Base-by-base conservation (phyloP, 1,284 basidiomycete species). In the Butyriboletus appendiculatus region DNA sequence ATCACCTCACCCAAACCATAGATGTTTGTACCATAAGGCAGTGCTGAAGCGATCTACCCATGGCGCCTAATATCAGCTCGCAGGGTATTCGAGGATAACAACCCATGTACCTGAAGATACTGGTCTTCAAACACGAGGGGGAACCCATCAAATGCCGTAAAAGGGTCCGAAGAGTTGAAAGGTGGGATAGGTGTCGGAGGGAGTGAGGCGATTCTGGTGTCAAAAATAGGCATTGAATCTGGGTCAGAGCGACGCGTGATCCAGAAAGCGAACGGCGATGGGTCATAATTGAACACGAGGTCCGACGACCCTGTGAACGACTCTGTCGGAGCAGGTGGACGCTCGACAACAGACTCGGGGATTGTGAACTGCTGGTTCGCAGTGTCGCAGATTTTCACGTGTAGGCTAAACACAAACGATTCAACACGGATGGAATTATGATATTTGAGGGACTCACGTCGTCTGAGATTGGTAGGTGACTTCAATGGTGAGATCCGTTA, bases 1-100 rank as follows among this genome's bases (percentile, higher is more conserved):
- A 90, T 77, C 20, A 84, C 81, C 67, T 94, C 90, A 4, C 90
- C 90, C 9, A 93, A 73, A 1, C 91, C 91, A 59, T 92, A 92
- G 42, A 93, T 78, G 61, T 92, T 90, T 20, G 88, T 79, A 35
- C 80, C 78, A 18, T 77, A 70, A 0, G 87, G 86, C 2, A 89
- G 73, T 0, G 81, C 76, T 20, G 85, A 88, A 5, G 85, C 74
- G 4, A 92, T 63, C 80, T 92, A 75, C 1, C 18, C 45, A 48
- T 14, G 4, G 2, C 5, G 1, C 10, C 24, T 6, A 20, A 20
- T 12, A 40, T 54, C 7, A 55, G 12, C 18, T 32, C n/a, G 18
- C 3, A 15, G 8, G 2, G 14, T 28, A 26, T 37, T 42, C 12
- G 11, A n/a, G 52, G 42, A 45, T 58, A 41, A n/a, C 4, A 18